Evolutionary conservation across 23 red algal species (phyloP).

Genomic region (Gracilaria gracilis): DNA sequence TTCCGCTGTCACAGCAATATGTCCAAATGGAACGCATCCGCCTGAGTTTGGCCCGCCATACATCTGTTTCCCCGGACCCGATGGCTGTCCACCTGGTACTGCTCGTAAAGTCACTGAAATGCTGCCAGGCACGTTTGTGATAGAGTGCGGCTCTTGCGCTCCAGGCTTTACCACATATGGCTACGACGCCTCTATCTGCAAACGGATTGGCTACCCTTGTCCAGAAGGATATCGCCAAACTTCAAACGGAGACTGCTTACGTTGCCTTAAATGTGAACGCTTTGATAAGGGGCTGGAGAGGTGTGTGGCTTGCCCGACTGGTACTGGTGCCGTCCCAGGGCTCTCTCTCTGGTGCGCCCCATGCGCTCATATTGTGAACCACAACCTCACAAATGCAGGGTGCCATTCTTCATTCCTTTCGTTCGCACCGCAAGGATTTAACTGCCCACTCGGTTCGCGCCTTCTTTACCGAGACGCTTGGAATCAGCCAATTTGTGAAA

Average conservation of each 20-base stretch:
- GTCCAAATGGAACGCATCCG: neutral
- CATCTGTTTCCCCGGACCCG: neutral
- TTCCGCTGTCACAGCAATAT: neutral
- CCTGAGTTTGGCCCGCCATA: neutral
- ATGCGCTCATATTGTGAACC: neutral
- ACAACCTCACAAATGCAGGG: neutral
- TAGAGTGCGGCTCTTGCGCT: neutral
- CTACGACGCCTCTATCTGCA: neutral
- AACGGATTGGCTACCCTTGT: neutral
- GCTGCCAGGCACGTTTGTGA: neutral
- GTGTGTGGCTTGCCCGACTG: neutral
- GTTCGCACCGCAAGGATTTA: neutral
- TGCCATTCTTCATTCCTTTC: neutral
- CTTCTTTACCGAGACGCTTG: neutral
- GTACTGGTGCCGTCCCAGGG: neutral
- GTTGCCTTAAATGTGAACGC: neutral
- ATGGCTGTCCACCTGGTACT: neutral
- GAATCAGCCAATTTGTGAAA: neutral
- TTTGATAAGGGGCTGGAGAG: neutral
- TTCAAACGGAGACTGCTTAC: neutral
- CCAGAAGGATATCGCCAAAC: neutral
- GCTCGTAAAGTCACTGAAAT: neutral
- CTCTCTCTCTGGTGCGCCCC: slow-evolving; percentile 8
- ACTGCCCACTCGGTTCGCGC: neutral
- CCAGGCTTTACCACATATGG: neutral